Conservation (phyloP, 257 asterid genomes). For the Solanum appendiculatum region DNA sequence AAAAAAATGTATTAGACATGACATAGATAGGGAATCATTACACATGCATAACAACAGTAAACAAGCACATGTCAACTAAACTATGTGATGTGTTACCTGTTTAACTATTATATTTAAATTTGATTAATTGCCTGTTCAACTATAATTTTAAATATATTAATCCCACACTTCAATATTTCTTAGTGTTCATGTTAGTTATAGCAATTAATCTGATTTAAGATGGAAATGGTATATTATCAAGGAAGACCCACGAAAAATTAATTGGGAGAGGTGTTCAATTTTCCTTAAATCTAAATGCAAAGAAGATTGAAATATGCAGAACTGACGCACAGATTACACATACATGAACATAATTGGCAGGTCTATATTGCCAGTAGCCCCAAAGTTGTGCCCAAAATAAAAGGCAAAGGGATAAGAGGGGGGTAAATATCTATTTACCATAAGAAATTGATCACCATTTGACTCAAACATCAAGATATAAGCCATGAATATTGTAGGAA, state of each 20-base stretch:
- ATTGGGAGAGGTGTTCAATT: not conserved
- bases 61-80: not conserved
- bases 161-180: not conserved
- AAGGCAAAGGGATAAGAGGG: not conserved
- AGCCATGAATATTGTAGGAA: not conserved
- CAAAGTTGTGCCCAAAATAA: not conserved
- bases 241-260: not conserved
- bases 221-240: not conserved
- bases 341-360: not conserved
- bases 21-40: not conserved
- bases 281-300: not conserved
- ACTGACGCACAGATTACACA: not conserved
- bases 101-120: not conserved
- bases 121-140: not conserved
- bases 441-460: not conserved
- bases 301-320: not conserved
- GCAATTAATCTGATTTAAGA: not conserved
- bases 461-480: not conserved
- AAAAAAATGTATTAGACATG: not conserved
- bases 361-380: not conserved
- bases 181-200: not conserved
- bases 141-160: not conserved
- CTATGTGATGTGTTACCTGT: not conserved
- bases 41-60: not conserved
- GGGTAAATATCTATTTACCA: not conserved